phyloP scores from a whole-genome alignment of 345 rosid genomes.

The Sonneratia alba region DNA sequence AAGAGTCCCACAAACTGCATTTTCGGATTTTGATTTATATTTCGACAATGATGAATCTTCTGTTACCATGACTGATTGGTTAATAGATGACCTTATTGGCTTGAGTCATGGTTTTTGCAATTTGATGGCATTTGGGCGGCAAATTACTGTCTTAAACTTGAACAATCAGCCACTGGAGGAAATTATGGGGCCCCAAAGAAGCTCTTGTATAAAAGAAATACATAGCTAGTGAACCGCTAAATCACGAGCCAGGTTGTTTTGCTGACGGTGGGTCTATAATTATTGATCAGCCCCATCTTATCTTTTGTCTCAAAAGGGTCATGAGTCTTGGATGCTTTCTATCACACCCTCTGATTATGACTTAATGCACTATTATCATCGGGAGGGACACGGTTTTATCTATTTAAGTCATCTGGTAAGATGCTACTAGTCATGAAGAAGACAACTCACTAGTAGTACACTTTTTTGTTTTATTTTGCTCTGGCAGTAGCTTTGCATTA shows the following conservation, averaged over 20 bases:
- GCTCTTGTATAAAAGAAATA: neutral
- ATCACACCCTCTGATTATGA: neutral
- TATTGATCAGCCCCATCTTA: slow-evolving; percentile 5
- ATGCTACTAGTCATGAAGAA: neutral
- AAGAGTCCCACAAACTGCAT: neutral
- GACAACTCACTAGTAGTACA: no score
- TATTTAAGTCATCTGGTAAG: neutral
- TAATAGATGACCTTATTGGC: neutral
- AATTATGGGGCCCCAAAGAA: neutral
- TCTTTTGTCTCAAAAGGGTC: slow-evolving; percentile 9
- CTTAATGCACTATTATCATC: neutral
- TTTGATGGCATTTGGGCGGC: neutral
- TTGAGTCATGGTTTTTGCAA: neutral
- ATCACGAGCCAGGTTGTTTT: neutral
- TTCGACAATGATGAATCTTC: neutral
- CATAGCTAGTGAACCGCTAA: neutral
- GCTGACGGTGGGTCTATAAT: neutral
- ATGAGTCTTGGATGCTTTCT: slow-evolving; percentile 2
- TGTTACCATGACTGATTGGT: neutral
- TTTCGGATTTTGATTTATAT: neutral
- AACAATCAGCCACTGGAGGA: neutral
- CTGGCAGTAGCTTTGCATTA: no score
- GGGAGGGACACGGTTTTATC: neutral
- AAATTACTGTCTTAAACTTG: neutral
- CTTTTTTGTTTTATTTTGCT: no score